phyloP scores from a whole-genome alignment of 441 rosid species.

The Pelargonium australe region DNA sequence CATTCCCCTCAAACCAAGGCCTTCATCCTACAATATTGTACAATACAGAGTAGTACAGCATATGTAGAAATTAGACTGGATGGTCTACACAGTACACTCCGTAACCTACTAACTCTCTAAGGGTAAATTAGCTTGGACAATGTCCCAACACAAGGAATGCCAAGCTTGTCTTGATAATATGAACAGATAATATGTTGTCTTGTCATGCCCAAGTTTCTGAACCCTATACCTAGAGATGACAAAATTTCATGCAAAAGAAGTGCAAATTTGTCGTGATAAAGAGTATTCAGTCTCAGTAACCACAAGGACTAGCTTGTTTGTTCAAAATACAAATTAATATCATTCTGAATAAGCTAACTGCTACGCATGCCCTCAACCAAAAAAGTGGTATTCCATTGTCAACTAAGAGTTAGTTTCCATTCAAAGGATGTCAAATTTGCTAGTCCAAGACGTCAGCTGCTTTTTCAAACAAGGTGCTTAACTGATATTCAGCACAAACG shows the following conservation, averaged over 20 bases:
- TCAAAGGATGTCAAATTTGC: background rate
- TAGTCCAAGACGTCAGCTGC: background rate
- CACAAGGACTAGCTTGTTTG: background rate
- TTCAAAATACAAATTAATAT: background rate
- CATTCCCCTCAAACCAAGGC: too few relatives aligned
- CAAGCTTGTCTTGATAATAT: too few relatives aligned
- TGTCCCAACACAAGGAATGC: background rate
- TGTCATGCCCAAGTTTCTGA: too few relatives aligned
- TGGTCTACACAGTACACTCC: background rate
- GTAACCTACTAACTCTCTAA: background rate
- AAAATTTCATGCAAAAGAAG: background rate
- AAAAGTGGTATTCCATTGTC: background rate
- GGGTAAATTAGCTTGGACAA: background rate
- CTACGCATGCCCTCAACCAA: background rate
- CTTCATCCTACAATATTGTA: too few relatives aligned
- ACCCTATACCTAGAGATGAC: background rate
- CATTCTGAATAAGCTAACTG: background rate
- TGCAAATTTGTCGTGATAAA: background rate
- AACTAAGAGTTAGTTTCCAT: background rate
- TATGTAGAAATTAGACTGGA: background rate
- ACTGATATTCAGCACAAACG: background rate
- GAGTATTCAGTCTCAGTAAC: background rate
- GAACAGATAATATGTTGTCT: too few relatives aligned
- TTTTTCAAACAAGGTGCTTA: background rate
- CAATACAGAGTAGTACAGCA: background rate